Conservation (phyloP, 805 yeast genomes). For the Suhomyces emberorum region DNA sequence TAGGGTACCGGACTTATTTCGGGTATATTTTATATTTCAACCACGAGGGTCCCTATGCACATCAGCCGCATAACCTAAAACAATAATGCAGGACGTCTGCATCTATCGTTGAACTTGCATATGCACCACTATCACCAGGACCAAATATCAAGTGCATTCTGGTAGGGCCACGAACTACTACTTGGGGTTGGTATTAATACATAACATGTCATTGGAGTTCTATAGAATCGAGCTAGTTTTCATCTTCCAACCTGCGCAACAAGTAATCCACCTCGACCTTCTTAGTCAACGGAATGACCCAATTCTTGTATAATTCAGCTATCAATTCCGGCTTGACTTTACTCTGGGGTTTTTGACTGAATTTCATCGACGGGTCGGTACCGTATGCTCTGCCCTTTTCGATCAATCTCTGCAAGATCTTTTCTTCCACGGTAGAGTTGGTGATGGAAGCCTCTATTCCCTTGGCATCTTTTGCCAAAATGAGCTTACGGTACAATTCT, state of each 20-base stretch:
- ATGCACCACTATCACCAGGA: too few species aligned
- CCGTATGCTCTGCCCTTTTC: slow-evolving; percentile 86
- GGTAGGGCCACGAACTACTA: too few species aligned
- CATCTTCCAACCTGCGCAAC: slow-evolving; percentile 72
- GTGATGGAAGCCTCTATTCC: slow-evolving; percentile 84
- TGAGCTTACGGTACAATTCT: slow-evolving; percentile 60
- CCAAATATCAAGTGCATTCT: too few species aligned
- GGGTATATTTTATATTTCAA: too few species aligned
- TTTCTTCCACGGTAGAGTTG: slow-evolving; percentile 80
- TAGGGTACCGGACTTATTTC: too few species aligned
- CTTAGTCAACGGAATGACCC: slow-evolving; percentile 90
- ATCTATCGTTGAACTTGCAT: too few species aligned
- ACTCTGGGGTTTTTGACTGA: slow-evolving; percentile 62
- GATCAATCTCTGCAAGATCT: slow-evolving; percentile 72
- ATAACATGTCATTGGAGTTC: too few species aligned
- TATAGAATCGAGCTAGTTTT: too few species aligned
- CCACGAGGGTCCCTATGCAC: too few species aligned
- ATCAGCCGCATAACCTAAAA: too few species aligned
- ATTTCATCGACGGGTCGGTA: slow-evolving; percentile 76
- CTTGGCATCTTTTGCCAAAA: slow-evolving; percentile 57
- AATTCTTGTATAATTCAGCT: slow-evolving; percentile 79
- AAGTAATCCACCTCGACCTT: slow-evolving; percentile 93
- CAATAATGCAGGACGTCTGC: too few species aligned
- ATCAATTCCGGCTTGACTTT: slow-evolving; percentile 80
- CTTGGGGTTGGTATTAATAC: too few species aligned